Conservation (phyloP, 352 stramenopile genomes). For the Phytophthora cactorum region DNA sequence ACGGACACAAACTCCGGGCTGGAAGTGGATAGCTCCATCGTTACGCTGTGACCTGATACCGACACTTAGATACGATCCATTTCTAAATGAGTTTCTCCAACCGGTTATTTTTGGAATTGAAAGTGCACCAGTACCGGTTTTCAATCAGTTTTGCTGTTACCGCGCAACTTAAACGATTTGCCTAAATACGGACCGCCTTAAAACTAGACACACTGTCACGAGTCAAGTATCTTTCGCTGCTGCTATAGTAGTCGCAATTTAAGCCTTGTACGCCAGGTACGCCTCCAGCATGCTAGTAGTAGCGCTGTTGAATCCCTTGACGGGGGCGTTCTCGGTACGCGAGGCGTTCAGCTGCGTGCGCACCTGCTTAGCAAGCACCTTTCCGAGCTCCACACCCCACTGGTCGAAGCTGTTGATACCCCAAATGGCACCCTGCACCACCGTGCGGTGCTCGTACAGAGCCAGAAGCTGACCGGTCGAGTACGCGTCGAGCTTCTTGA, state of each 20-base stretch:
- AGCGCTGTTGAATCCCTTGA: slow-evolving; percentile 96
- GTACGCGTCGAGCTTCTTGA: slow-evolving; percentile 96
- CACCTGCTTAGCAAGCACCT: slow-evolving; percentile 97
- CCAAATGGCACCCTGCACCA: slow-evolving; percentile 98
- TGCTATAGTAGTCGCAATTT: slow-evolving; percentile 13
- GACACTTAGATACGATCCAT: too few relatives aligned
- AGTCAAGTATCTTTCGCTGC: neutral
- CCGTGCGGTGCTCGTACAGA: slow-evolving; percentile 98
- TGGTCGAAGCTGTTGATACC: slow-evolving; percentile 99
- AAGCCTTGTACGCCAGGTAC: slow-evolving; percentile 89
- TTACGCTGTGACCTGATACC: neutral
- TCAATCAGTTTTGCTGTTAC: too few relatives aligned
- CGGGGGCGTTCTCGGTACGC: slow-evolving; percentile 69
- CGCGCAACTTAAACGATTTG: too few relatives aligned
- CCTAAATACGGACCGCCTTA: too few relatives aligned
- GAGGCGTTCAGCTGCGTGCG: slow-evolving; percentile 87
- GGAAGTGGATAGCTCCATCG: neutral
- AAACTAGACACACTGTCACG: neutral
- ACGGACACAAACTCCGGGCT: slow-evolving; percentile 15
- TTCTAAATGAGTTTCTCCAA: too few relatives aligned
- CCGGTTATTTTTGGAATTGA: too few relatives aligned
- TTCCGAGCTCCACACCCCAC: slow-evolving; percentile 98
- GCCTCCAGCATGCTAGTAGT: slow-evolving; percentile 93
- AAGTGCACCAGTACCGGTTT: too few relatives aligned
- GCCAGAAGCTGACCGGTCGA: slow-evolving; percentile 96